These are phyloP conservation scores for Sugiyamaella grinbergsii DNA, from an alignment of 1,139 yeast genomes.

Conservation along the genomic window DNA sequence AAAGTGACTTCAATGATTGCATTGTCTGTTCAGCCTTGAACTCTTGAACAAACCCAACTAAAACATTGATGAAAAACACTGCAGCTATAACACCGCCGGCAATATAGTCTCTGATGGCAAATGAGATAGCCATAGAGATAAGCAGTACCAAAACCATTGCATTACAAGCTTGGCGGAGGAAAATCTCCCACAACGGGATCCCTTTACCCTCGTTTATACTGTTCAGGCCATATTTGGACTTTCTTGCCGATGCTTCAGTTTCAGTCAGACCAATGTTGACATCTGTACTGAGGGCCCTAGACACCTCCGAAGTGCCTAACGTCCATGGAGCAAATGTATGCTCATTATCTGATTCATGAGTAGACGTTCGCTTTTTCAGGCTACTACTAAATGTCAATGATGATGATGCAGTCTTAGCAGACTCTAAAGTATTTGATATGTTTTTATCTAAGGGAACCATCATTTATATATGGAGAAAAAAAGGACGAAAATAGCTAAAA, in stretches of 20 bases:
- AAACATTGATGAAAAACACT: slow-evolving; percentile 66
- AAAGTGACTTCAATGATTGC: slow-evolving; percentile 69
- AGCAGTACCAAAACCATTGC: slow-evolving; percentile 79
- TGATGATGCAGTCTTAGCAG: slow-evolving; percentile 11
- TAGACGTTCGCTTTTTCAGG: neutral
- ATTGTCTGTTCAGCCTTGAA: slow-evolving; percentile 76
- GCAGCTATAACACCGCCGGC: slow-evolving; percentile 81
- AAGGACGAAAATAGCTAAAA: too few relatives aligned
- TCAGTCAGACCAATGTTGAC: slow-evolving; percentile 52
- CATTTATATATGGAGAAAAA: too few relatives aligned
- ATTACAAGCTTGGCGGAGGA: slow-evolving; percentile 71
- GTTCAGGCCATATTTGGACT: slow-evolving; percentile 56
- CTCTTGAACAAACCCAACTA: slow-evolving; percentile 72
- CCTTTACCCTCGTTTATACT: slow-evolving; percentile 61
- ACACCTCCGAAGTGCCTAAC: slow-evolving; percentile 25
- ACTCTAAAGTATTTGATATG: slow-evolving; percentile 5
- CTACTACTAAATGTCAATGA: slow-evolving; percentile 9
- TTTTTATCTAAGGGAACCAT: slow-evolving; percentile 16
- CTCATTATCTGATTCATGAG: slow-evolving; percentile 36
- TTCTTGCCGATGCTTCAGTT: slow-evolving; percentile 43
- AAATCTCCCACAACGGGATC: slow-evolving; percentile 58
- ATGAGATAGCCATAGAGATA: slow-evolving; percentile 73
- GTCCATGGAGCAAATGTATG: slow-evolving; percentile 33
- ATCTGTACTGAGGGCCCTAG: slow-evolving; percentile 44
- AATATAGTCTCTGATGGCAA: slow-evolving; percentile 77